These are phyloP conservation scores for Rutstroemia sp. DNA, from an alignment of 2,329 filamentous ascomycete genomes.

Conservation along the genomic window DNA sequence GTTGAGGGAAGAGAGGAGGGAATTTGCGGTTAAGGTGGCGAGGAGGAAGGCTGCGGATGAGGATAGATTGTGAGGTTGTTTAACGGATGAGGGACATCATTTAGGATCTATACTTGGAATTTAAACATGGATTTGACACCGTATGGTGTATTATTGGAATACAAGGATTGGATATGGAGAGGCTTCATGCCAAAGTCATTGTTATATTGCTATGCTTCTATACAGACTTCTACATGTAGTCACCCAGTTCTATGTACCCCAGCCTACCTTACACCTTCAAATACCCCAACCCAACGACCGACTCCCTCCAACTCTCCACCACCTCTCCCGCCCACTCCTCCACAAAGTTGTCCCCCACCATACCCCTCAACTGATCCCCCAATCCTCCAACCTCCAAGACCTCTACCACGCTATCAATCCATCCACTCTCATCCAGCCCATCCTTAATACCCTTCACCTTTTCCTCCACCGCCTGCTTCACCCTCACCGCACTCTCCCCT, in stretches of 20 bases:
- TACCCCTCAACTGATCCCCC: constrained; percentile 15
- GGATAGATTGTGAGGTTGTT: constrained; percentile 21
- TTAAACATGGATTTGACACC: background rate
- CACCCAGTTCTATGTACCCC: background rate
- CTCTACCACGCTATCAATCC: constrained; percentile 29
- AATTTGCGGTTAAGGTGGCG: constrained; percentile 28
- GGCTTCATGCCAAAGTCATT: too few species aligned
- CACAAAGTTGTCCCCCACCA: constrained; percentile 25
- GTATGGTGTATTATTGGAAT: background rate
- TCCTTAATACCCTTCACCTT: constrained; percentile 22
- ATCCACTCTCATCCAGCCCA: constrained; percentile 28
- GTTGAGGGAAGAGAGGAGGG: constrained; percentile 54
- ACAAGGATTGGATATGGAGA: too few species aligned
- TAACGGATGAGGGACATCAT: background rate
- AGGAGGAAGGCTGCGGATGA: constrained; percentile 32
- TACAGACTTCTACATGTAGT: background rate
- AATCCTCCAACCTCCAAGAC: constrained; percentile 11
- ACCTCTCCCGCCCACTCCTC: constrained; percentile 29
- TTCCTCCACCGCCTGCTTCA: constrained; percentile 16
- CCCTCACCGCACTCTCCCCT: constrained; percentile 6
- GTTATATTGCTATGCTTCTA: background rate
- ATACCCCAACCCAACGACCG: constrained; percentile 24
- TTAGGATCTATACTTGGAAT: background rate
- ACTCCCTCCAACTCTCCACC: constrained; percentile 29
- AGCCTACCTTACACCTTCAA: constrained; percentile 9